phyloP scores from a whole-genome alignment of 2,329 filamentous ascomycete species.

The Tolypocladium paradoxum region DNA sequence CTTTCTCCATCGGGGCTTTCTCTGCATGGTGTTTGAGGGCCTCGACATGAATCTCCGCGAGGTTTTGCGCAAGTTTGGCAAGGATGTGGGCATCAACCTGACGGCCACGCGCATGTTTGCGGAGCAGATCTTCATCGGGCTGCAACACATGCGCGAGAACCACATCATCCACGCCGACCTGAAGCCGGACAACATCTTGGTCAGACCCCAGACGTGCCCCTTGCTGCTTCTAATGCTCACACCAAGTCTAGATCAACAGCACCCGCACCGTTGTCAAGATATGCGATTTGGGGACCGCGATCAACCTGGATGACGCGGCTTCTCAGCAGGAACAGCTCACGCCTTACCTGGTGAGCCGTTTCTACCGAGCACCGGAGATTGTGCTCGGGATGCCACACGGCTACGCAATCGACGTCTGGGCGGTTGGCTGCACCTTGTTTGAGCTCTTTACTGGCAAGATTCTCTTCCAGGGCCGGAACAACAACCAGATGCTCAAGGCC shows the following conservation, averaged over 20 bases:
- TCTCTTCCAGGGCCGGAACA: slow-evolving; percentile 85
- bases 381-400: slow-evolving; percentile 95
- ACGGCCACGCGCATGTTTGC: slow-evolving; percentile 81
- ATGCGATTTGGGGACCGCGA: slow-evolving; percentile 93
- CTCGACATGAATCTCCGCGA: slow-evolving; percentile 88
- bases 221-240: too few relatives aligned
- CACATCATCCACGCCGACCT: slow-evolving; percentile 92
- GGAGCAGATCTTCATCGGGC: slow-evolving; percentile 84
- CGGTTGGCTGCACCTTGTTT: slow-evolving; percentile 91
- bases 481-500: slow-evolving; percentile 94
- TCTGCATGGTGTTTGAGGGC: slow-evolving; percentile 97
- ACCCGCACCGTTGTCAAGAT: slow-evolving; percentile 79
- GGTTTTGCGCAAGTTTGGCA: slow-evolving; percentile 89
- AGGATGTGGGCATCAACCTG: slow-evolving; percentile 86
- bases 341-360: slow-evolving; percentile 90
- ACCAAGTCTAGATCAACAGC: slow-evolving; percentile 54
- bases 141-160: slow-evolving; percentile 81
- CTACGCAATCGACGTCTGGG: slow-evolving; percentile 94
- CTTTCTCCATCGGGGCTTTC: slow-evolving; percentile 89
- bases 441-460: slow-evolving; percentile 98
- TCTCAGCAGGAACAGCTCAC: slow-evolving; percentile 74
- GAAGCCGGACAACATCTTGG: slow-evolving; percentile 95
- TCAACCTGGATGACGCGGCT: slow-evolving; percentile 68
- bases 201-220: slow-evolving; percentile 27
- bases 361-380: slow-evolving; percentile 94